Base-by-base conservation (phyloP, 257 asterid species). In the Gynochthodes officinalis region DNA sequence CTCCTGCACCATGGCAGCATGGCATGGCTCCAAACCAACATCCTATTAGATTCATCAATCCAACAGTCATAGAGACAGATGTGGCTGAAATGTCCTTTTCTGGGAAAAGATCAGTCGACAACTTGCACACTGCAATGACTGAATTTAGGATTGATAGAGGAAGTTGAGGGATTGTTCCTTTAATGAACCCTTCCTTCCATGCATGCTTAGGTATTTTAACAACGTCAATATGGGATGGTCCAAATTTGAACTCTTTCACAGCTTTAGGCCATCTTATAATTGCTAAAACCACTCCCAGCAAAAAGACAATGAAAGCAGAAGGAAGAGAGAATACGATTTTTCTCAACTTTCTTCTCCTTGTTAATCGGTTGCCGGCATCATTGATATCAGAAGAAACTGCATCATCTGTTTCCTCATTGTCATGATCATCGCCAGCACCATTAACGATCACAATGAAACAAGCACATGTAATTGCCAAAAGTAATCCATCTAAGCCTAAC, bases 1-100 rank as follows among this genome's bases (percentile, higher is more conserved):
- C 97, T 16, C 97, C 96, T 0, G 96, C 95, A 61, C 96, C 97
- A 70, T 88, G 95, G 83, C 97, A 89, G 49, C 85, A 70, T 5
- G 97, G 95, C 95, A 91, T 86, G 27, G 89, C 96, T 0, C 96
- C 97, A 28, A 91, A 89, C 97, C 92, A 89, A 76, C 96, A 86
- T 64, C 95, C 97, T 6, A 82, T 33, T 1, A 89, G 78, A 77
- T 89, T 91, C 97, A 91, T 89, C 55, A 88, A 64, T 54, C 97
- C 97, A 5, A 91, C 95, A 0, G 91, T 86, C 37, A 82, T 48
- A 0, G 97, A 91, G 1, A 89, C 88, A 0, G 93, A 89, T 27
- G 97, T 85, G 0, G 96, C 89, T 0, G 96, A 84, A 0, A 88
- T 78, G 5, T 80, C 81, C 70, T 80, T 89, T 0, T 85, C 89